Evolutionary conservation across 192 early-diverging fungal species (phyloP), one percentile per base, ranked within the genome.

Genomic region (Coemansia umbellata): DNA sequence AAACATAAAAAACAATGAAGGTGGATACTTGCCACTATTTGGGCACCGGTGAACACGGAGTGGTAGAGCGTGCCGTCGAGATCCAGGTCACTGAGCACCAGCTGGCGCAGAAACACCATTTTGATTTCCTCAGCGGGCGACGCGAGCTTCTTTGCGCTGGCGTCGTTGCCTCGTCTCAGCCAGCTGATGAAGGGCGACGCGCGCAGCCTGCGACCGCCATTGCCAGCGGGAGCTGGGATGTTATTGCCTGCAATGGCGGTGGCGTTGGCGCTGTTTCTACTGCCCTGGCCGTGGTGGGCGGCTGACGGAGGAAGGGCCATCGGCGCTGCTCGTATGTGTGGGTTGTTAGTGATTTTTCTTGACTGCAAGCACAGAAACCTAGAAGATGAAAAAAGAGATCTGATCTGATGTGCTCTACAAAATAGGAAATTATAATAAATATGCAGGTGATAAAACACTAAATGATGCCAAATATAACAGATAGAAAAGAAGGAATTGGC

Each of bases 41-140:
- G 74, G 18, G 63, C 64, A 15, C 74, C 74, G 9, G 69, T 70
- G 45, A 78, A 78, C 17, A 78, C 74, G 31, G 69, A 71, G 33
- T 78, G 74, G 57, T 78, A 78, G 39, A 59, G 58, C 42, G 44
- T 61, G 30, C 69, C 69, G 22, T 78, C 55, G 9, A 78, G 53
- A 33, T 71, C 69, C 19, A 71, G 27, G 43, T 60, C 63, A 53
- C 74, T 64, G 18, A 78, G 68, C 55, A 66, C 64, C 1, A 78
- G 45, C 43, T 71, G 62, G 24, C 64, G 54, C 48, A 78, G 51
- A 37, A 78, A 78, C 27, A 71, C 66, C 39, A 63, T 44, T 53
- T 78, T 78, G 59, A 78, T 69, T 33, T 69, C 74, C 45, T 78
- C 74, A 1, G 74, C 74, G 2, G 74, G 74, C 18, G 74, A 78